Evolutionary conservation across 2,329 filamentous ascomycete species (phyloP).

Genomic region (Calonectria henricotiae): DNA sequence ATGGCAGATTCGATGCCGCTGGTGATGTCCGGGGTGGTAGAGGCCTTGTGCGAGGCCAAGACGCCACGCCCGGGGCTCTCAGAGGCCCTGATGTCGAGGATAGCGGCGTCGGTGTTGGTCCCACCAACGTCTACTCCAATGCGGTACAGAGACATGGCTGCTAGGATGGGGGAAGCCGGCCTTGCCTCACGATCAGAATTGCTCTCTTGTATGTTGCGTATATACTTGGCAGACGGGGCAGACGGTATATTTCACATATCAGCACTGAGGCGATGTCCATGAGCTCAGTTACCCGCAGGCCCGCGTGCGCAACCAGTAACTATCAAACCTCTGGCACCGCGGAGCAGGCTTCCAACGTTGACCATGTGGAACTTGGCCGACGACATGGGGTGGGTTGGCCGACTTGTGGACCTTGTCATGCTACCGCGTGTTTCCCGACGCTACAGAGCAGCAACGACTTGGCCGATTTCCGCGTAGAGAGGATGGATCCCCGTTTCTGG

Average conservation of each 20-base stretch:
- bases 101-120: conserved; percentile 64
- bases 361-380: conserved; percentile 30
- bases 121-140: conserved; percentile 64
- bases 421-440: conserved; percentile 23
- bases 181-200: neutral
- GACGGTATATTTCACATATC: conserved; percentile 14
- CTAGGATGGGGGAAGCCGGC: conserved; percentile 1
- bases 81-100: conserved; percentile 61
- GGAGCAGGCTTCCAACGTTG: neutral
- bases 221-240: neutral
- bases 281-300: conserved; percentile 9
- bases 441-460: conserved; percentile 8
- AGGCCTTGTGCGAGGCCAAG: conserved; percentile 65
- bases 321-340: conserved; percentile 3
- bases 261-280: conserved; percentile 7
- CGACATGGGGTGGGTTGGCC: conserved; percentile 22
- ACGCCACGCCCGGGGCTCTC: conserved; percentile 60
- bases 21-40: conserved; percentile 68
- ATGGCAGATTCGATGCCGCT: conserved; percentile 67
- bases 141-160: conserved; percentile 60
- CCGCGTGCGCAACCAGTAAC: conserved; percentile 7
- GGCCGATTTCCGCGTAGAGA: conserved; percentile 18
- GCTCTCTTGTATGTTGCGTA: neutral
- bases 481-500: neutral
- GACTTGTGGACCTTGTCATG: conserved; percentile 14